phyloP scores from a whole-genome alignment of 176 grass and related monocot genomes.

The Thinopyrum elongatum region DNA sequence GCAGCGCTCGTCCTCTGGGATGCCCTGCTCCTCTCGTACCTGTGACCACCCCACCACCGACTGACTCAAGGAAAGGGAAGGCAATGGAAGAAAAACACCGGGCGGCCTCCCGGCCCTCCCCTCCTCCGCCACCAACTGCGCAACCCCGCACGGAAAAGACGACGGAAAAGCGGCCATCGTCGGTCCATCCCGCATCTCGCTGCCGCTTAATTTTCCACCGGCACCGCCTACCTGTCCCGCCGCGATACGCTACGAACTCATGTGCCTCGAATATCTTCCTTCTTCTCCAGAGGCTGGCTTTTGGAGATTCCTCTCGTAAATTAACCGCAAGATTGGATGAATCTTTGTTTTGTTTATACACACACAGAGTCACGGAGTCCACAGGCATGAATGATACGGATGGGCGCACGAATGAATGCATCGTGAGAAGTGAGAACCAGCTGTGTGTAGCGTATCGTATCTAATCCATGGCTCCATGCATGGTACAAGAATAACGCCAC shows the following conservation, averaged over 20 bases:
- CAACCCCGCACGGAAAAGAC: conserved; percentile 11
- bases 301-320: neutral
- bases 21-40: neutral
- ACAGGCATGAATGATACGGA: neutral
- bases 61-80: neutral
- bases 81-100: conserved; percentile 13
- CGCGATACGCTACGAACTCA: conserved; percentile 29
- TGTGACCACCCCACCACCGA: conserved; percentile 5
- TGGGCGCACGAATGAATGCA: neutral
- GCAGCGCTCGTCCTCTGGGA: neutral
- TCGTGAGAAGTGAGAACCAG: neutral
- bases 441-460: conserved; percentile 14
- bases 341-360: neutral
- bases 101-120: neutral
- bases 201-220: conserved; percentile 19
- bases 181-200: conserved; percentile 1
- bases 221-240: conserved; percentile 10
- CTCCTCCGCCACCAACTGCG: neutral
- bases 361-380: neutral
- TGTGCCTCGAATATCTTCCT: conserved; percentile 34
- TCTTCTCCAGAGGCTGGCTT: neutral
- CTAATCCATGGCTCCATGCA: neutral
- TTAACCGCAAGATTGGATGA: neutral
- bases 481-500: too few species aligned
- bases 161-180: neutral